Base-by-base conservation (phyloP, 192 early-diverging fungal species). In the Rhizophagus prolifer region DNA sequence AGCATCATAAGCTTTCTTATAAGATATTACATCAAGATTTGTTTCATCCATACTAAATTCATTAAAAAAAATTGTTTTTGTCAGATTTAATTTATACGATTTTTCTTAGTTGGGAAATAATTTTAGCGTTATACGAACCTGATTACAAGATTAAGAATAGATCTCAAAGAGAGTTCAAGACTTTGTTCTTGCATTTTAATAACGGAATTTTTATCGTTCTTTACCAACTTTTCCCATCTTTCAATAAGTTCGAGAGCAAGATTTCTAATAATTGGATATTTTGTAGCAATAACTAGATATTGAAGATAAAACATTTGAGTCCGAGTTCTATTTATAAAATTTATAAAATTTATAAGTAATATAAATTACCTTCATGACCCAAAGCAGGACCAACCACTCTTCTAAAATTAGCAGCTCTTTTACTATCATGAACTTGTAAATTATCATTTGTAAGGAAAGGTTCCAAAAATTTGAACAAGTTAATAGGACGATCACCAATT, bases 381-480 rank as follows among this genome's bases (percentile, higher is more conserved):
- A 72, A 58, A 58, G 50, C 3, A 21, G 70, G 3, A 23, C 47
- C 47, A 9, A 25, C 38, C 14, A 58, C 1, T 58, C 58, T 58
- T 58, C 47, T 72, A 28, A 72, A 72, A 34, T 26, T 58, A 25
- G 12, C 10, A 47, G 47, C 47, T 30, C 70, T 47, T 6, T 58
- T 50, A 10, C 26, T 7, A 19, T 72, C 50, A 72, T 14, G 58
- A 72, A 72, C 6, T 50, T 72, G 70, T 50, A 72, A 13, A 58
- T 72, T 54, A 72, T 72, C 70, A 9, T 72, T 26, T 9, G 50
- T 50, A 13, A 72, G 10, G 16, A 72, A 23, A n/a, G 44, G 47
- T 30, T 30, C 47, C 25, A 72, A 50, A 28, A 72, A 72, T 10
- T 47, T 58, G 25, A 72, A 72, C n/a, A 72, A 72, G 8, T 50